Percentiles rank a stretch among this genome's conserved stretches.
Evolutionary conservation across 1,139 yeast genomes (phyloP).

Genomic region (Diutina mesorugosa): DNA sequence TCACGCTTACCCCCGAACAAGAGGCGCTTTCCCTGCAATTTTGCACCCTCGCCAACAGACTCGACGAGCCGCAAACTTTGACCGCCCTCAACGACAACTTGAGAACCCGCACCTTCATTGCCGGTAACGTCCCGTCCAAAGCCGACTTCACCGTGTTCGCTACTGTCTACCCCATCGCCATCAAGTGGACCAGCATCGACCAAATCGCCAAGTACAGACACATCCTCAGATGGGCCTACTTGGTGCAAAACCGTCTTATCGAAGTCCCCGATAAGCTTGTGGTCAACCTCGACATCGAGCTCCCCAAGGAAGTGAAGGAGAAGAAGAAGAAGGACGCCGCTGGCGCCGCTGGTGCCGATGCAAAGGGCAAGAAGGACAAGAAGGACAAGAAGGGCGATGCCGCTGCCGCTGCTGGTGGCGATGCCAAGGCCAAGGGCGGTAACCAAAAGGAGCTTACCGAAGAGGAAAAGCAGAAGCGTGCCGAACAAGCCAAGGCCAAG

Average conservation of each 20-base stretch:
- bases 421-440: slow-evolving; percentile 12
- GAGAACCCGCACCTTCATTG: slow-evolving; percentile 55
- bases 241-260: slow-evolving; percentile 57
- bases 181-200: slow-evolving; percentile 34
- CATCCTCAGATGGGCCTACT: slow-evolving; percentile 82
- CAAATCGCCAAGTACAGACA: slow-evolving; percentile 57
- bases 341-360: slow-evolving; percentile 21
- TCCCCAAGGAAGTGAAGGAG: slow-evolving; percentile 46
- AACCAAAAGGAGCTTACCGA: slow-evolving; percentile 23
- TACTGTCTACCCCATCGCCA: slow-evolving; percentile 46
- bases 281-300: slow-evolving; percentile 44
- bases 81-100: slow-evolving; percentile 56
- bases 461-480: slow-evolving; percentile 50
- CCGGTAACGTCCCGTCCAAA: slow-evolving; percentile 51
- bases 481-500: slow-evolving; percentile 56
- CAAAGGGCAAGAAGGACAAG: slow-evolving; percentile 4
- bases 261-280: slow-evolving; percentile 42
- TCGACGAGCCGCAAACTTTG: slow-evolving; percentile 36
- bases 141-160: slow-evolving; percentile 63
- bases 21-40: slow-evolving; percentile 76
- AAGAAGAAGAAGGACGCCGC: slow-evolving; percentile 29
- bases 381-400: slow-evolving; percentile 5
- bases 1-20: slow-evolving; percentile 24
- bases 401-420: slow-evolving; percentile 12
- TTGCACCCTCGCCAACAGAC: slow-evolving; percentile 53